These are phyloP conservation scores for Xanthoconium purpureum DNA, from an alignment of 768 basidiomycete species.

Conservation along the genomic window DNA sequence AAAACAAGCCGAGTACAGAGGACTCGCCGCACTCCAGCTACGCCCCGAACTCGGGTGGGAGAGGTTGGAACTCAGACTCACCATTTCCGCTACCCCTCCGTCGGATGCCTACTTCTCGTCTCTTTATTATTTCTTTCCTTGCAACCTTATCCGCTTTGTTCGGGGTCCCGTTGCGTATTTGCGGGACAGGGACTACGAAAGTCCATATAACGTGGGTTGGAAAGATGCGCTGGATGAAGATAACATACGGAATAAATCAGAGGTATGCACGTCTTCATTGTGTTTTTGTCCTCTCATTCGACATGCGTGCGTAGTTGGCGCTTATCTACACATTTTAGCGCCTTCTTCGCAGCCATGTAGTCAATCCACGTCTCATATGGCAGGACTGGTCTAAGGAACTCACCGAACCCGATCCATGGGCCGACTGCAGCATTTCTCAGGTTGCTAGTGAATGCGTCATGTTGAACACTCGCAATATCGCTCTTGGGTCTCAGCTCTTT, in stretches of 20 bases:
- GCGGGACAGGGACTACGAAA: constrained; percentile 43
- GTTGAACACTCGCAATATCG: constrained; percentile 59
- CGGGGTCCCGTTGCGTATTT: constrained; percentile 67
- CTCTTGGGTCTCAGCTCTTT: constrained; percentile 41
- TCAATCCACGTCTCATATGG: constrained; percentile 72
- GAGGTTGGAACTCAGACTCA: constrained; percentile 60
- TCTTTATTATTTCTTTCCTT: constrained; percentile 89
- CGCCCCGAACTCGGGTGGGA: constrained; percentile 66
- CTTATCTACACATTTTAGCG: constrained; percentile 39
- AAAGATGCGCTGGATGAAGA: constrained; percentile 62
- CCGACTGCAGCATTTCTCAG: constrained; percentile 54
- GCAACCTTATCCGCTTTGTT: constrained; percentile 80
- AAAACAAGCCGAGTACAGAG: constrained; percentile 28
- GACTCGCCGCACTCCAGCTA: constrained; percentile 40
- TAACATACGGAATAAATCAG: constrained; percentile 66
- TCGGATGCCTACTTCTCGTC: constrained; percentile 68
- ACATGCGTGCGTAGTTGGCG: background rate
- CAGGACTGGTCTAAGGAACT: constrained; percentile 64
- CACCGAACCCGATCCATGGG: constrained; percentile 63
- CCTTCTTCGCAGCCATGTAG: constrained; percentile 65
- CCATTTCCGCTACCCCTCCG: constrained; percentile 53
- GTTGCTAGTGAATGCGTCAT: constrained; percentile 68
- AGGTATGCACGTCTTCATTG: constrained; percentile 43
- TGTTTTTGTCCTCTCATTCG: background rate
- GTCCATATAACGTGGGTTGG: constrained; percentile 73